Evolutionary conservation across 225 moss, liverwort and hornwort genomes (phyloP), one percentile per base, ranked within the genome.

Genomic region (Pseudisothecium myosuroides): DNA sequence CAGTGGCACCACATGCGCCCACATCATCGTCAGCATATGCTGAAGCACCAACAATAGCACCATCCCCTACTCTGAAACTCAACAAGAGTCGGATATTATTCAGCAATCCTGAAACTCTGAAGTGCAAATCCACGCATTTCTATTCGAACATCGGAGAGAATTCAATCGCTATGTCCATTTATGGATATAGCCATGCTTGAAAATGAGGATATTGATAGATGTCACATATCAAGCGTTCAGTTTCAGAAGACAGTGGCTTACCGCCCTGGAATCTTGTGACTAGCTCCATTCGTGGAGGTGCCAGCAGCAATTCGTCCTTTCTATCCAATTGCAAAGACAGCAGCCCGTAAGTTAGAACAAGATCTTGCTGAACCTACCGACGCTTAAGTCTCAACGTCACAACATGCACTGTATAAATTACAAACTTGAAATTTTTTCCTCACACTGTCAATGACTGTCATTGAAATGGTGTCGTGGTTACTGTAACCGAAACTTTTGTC

Each of bases 401-500:
- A 56, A 34, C 58, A 68, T 32, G 36, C 39, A 69, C 29, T 22
- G 34, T 10, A 73, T 43, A 67, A 28, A 68, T 37, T 73, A 60
- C 68, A 77, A 76, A 68, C 50, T 82, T 41, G 83, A 23, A 61
- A 7, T 55, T 32, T 7, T 81, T 43, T 45, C 37, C 94, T 94
- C 84, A 99, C 99, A 71, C 82, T 93, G 87, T 95, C 96, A 88
- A 99, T 99, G 62, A 96, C 96, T 78, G 93, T 97, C 96, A 99
- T 97, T 45, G 99, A 96, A 86, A 99, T 99, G 69, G 99, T 99
- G 85, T 99, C 99, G 89, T 99, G 99, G 86, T 97, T 97, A 80
- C 82, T 85, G 82, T 88, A 86, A 78, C 96, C 96, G 82, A 96
- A 87, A 45, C 90, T 92, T 91, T 91, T 93, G 34, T 89, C 74